phyloP scores from a whole-genome alignment of 2,329 filamentous ascomycete species.

The Davidsoniella eucalypti region DNA sequence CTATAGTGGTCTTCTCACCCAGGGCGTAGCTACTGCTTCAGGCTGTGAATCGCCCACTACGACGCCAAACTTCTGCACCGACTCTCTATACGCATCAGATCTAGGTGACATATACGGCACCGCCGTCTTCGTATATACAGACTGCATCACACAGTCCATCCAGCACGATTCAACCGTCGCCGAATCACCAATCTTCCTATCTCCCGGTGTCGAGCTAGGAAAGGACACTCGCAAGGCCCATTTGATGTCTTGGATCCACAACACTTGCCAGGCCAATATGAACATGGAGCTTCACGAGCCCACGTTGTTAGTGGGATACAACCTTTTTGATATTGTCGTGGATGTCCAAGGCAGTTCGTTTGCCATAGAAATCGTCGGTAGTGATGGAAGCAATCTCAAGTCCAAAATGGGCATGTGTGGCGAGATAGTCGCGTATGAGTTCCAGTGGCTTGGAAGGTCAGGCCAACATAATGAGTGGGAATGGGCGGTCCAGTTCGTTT shows the following conservation, averaged over 20 bases:
- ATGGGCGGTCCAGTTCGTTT: constrained; percentile 7
- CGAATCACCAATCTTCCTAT: neutral
- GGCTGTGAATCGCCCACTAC: neutral
- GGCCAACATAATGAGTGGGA: constrained; percentile 5
- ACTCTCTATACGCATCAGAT: constrained; percentile 2
- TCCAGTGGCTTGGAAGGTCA: neutral
- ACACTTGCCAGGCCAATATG: constrained; percentile 5
- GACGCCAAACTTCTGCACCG: constrained; percentile 5
- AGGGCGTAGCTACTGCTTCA: neutral
- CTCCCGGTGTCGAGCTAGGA: constrained; percentile 8
- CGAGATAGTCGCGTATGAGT: constrained; percentile 7
- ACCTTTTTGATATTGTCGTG: constrained; percentile 4
- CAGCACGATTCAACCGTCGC: neutral
- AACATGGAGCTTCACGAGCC: neutral
- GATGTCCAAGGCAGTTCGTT: constrained; percentile 4
- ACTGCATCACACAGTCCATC: constrained; percentile 7
- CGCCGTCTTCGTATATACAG: constrained; percentile 5
- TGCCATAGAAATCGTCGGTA: constrained; percentile 2
- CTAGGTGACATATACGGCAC: constrained; percentile 4
- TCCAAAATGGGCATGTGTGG: constrained; percentile 10
- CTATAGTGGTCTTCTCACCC: constrained; percentile 4
- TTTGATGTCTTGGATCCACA: constrained; percentile 8
- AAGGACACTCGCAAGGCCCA: constrained; percentile 8
- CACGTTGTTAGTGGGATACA: neutral
- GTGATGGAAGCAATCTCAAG: constrained; percentile 6